Base-by-base conservation (phyloP, 2,329 filamentous ascomycete genomes). In the Phymatotrichopsis omnivora region DNA sequence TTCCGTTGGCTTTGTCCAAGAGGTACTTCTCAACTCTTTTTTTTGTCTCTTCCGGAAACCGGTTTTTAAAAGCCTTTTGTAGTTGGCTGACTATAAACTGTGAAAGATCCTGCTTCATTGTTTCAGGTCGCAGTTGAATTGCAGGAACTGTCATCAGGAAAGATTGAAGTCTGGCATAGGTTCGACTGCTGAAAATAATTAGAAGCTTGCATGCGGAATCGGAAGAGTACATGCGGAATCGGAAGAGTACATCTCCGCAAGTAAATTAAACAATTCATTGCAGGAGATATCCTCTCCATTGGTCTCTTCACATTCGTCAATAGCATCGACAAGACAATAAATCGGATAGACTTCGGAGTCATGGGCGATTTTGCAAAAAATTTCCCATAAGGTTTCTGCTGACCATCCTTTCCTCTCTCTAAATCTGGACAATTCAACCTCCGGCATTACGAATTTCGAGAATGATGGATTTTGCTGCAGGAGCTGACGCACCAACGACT, bases 251-350 rank as follows among this genome's bases (percentile, higher is more conserved):
- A 44, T n/a, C 4, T 31, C 27, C 11, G 10, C 6, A 5, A 44
- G 5, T 10, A 20, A 22, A 12, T 16, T 7, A 14, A 44, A 23
- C 4, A 44, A 28, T 20, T 31, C 25, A 28, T 8, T 37, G 4
- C 42, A 22, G 6, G 19, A 37, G 14, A 20, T 33, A 24, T 42
- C 22, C n/a, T 20, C n/a, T 12, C 12, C 33, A 11, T 30, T 17
- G 3, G 16, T 23, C 4, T 44, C 33, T 17, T 44, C 33, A 24
- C 42, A 44, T 34, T 44, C 33, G 25, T 44, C 42, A 19, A 44
- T 32, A 7, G 33, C 42, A 29, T 44, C 42, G 20, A 44, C 24
- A 38, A 44, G 12, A 19, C 42, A 44, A 36, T 37, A 44, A 14
- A 44, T 28, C 8, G 31, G 33, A 23, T 20, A n/a, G 6, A 16